Conservation (phyloP, 768 basidiomycete genomes). For the Pleurotus citrinopileatus region DNA sequence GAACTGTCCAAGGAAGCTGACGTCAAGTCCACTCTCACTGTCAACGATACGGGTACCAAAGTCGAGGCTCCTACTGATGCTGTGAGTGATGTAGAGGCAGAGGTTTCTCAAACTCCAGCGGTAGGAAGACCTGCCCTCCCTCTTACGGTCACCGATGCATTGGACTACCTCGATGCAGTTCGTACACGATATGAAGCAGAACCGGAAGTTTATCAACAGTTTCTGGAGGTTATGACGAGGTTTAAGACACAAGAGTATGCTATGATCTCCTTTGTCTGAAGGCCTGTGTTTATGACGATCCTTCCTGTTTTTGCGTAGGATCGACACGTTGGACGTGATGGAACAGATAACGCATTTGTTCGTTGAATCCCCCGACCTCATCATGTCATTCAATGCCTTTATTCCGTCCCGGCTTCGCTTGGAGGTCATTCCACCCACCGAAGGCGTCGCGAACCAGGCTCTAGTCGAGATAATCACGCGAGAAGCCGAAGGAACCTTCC, state of each 20-base stretch:
- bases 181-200: slow-evolving; percentile 86
- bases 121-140: slow-evolving; percentile 42
- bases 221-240: slow-evolving; percentile 98
- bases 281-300: neutral
- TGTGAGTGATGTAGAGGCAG: too few relatives aligned
- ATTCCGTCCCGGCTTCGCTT: slow-evolving; percentile 60
- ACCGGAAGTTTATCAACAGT: slow-evolving; percentile 91
- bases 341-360: slow-evolving; percentile 74
- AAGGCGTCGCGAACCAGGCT: slow-evolving; percentile 54
- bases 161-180: slow-evolving; percentile 92
- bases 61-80: too few relatives aligned
- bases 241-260: slow-evolving; percentile 93
- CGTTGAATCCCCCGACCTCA: slow-evolving; percentile 64
- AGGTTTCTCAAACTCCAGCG: too few relatives aligned
- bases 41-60: too few relatives aligned
- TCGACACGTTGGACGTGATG: slow-evolving; percentile 80
- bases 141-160: slow-evolving; percentile 86
- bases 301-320: slow-evolving; percentile 36
- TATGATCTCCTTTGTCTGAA: slow-evolving; percentile 1
- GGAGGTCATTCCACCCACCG: slow-evolving; percentile 29
- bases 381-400: slow-evolving; percentile 83
- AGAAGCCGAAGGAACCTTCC: neutral
- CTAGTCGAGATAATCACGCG: slow-evolving; percentile 78
- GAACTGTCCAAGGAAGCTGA: too few relatives aligned
- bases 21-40: too few relatives aligned